Base-by-base conservation (phyloP, 2,329 filamentous ascomycete species). In the Eutypella sp. region DNA sequence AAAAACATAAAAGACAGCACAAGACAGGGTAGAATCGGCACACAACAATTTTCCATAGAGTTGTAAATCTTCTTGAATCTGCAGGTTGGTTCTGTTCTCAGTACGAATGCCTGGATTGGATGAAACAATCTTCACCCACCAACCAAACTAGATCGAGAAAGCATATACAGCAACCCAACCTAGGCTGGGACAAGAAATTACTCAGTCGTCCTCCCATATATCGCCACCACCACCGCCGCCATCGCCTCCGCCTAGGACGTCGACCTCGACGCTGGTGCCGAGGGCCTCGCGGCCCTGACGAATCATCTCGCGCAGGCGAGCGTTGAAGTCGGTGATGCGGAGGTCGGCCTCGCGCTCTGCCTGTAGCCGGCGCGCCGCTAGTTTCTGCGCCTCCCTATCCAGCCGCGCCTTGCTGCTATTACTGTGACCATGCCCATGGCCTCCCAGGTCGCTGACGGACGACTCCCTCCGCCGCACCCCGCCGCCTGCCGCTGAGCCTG, bases 201-300 rank as follows among this genome's bases (percentile, higher is more conserved):
- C 18, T 24, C 40, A 40, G 20, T 72, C 70, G 37, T 69, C 72
- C 42, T 72, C 70, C 67, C 71, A 74, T 1, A 55, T 53, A 6
- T 57, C 65, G 16, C 56, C 60, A 16, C 40, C 45, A 5, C 24
- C 44, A 44, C 46, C 44, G 38, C 37, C 38, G 16, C 42, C 31
- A 5, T 41, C 47, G 5, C n/a, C n/a, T n/a, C 24, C 49, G 4
- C 58, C 59, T 2, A 63, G 63, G 22, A 69, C 68, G 33, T 80
- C 76, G 37, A 89, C 75, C 59, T 87, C 82, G 41, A 88, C 72
- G 34, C 73, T 85, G 18, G 86, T 87, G 2, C 85, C 91, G 16
- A 99, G 68, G 2, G 93, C 93, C 64, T 93, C 86, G 56, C 85
- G 85, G 1, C 91, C 93, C 66, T 97, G 85, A 2, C 84, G 77